These are phyloP conservation scores for Suhomyces coccinellae DNA, from an alignment of 1,139 yeast genomes.

Conservation along the genomic window DNA sequence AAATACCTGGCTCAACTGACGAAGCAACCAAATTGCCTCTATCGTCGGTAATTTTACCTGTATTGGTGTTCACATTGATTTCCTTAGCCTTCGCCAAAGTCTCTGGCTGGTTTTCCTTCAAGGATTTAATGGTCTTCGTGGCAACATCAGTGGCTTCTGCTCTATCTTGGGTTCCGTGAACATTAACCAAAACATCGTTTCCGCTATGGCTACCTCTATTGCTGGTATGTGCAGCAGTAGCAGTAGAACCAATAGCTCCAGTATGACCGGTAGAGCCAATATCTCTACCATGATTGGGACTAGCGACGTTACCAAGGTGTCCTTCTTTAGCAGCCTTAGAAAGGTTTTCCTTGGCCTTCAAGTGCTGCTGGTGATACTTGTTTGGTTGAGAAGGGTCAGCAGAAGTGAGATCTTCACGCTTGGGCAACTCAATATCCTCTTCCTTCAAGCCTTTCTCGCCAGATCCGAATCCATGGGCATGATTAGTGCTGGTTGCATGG, in stretches of 20 bases:
- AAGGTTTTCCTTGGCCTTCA: slow-evolving; percentile 17
- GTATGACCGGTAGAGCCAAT: slow-evolving; percentile 11
- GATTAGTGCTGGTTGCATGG: neutral
- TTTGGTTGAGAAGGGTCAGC: slow-evolving; percentile 12
- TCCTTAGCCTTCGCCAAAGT: slow-evolving; percentile 26
- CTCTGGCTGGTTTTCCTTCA: slow-evolving; percentile 28
- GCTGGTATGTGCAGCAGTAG: neutral
- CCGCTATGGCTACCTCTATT: too few species aligned
- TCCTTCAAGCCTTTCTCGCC: slow-evolving; percentile 8
- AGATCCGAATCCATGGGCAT: slow-evolving; percentile 7
- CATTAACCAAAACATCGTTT: slow-evolving; percentile 26
- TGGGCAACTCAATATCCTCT: slow-evolving; percentile 6
- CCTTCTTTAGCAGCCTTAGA: slow-evolving; percentile 20
- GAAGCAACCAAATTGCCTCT: slow-evolving; percentile 17
- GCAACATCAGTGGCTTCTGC: slow-evolving; percentile 33
- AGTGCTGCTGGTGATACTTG: slow-evolving; percentile 18
- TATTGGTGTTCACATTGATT: slow-evolving; percentile 31
- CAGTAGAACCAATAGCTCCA: slow-evolving; percentile 8
- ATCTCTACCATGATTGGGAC: slow-evolving; percentile 2
- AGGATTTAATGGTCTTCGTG: slow-evolving; percentile 28
- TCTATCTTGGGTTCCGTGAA: slow-evolving; percentile 33
- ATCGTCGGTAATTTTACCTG: slow-evolving; percentile 37
- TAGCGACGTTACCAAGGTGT: slow-evolving; percentile 16
- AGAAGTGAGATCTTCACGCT: slow-evolving; percentile 8
- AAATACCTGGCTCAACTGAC: too few species aligned